Conservation (phyloP, 1,284 basidiomycete genomes). For the Cutaneotrichosporon mucoides region DNA sequence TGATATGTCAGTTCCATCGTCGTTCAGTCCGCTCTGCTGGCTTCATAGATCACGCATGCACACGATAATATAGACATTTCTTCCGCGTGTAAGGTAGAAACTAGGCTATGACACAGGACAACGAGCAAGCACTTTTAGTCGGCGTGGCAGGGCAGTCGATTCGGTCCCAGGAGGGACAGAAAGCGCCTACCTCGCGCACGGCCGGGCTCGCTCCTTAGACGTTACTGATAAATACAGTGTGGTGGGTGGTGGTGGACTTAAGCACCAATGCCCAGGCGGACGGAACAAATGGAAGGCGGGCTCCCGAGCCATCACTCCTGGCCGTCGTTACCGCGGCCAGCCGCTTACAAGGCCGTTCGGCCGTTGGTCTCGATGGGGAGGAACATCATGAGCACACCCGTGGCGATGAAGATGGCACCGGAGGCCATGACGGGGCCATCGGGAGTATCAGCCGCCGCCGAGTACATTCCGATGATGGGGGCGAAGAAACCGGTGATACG, state of each 20-base stretch:
- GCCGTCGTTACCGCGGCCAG: neutral
- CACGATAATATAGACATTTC: too few relatives aligned
- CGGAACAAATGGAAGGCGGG: neutral
- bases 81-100: too few relatives aligned
- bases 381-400: conserved; percentile 52
- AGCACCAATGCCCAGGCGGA: neutral
- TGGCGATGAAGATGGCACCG: conserved; percentile 56
- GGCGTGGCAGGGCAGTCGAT: too few relatives aligned
- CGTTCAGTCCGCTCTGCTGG: too few relatives aligned
- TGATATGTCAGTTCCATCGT: too few relatives aligned
- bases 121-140: too few relatives aligned
- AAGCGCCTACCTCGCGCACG: too few relatives aligned
- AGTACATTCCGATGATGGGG: conserved; percentile 34
- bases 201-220: too few relatives aligned
- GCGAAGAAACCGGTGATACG: conserved; percentile 55
- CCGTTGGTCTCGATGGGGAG: conserved; percentile 59
- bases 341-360: conserved; percentile 24
- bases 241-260: neutral
- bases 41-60: too few relatives aligned
- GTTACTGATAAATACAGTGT: neutral
- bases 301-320: too few relatives aligned
- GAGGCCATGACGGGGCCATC: conserved; percentile 59
- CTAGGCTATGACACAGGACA: too few relatives aligned
- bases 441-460: conserved; percentile 22
- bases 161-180: too few relatives aligned